Percentiles rank a stretch among this genome's conserved stretches.
These are phyloP conservation scores for Brassica carinata DNA, from an alignment of 345 rosid genomes.

Conservation along the genomic window DNA sequence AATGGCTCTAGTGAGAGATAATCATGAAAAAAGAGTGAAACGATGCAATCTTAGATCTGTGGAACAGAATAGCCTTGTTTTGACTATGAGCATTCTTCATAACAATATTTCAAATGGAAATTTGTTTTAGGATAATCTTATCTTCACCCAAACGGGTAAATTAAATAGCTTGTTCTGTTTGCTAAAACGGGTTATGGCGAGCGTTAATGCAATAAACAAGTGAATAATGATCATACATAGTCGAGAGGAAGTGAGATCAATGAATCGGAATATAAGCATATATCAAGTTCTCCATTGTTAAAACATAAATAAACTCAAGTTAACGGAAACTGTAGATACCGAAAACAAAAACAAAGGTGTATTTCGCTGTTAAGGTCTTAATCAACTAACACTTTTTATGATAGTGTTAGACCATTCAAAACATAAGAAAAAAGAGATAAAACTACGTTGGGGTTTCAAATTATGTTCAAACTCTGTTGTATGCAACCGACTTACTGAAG, in stretches of 20 bases:
- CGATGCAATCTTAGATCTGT: slow-evolving; percentile 18
- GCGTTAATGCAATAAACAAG: background rate
- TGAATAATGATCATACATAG: background rate
- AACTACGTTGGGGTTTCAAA: background rate
- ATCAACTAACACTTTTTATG: slow-evolving; percentile 21
- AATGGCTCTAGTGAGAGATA: background rate
- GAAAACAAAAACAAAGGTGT: background rate
- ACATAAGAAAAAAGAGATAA: slow-evolving; percentile 11
- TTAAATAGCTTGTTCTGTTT: background rate
- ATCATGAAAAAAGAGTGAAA: background rate
- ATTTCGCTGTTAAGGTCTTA: slow-evolving; percentile 20
- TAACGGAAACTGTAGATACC: slow-evolving; percentile 25
- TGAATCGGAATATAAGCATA: slow-evolving; percentile 7
- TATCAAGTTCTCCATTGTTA: slow-evolving; percentile 20
- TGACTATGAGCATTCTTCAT: background rate
- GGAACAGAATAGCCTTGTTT: slow-evolving; percentile 7
- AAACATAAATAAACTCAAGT: slow-evolving; percentile 8
- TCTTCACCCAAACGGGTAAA: background rate
- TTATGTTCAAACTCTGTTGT: slow-evolving; percentile 72
- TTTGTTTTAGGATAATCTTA: background rate
- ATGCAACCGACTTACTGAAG: slow-evolving; percentile 91
- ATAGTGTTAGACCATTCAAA: slow-evolving; percentile 10
- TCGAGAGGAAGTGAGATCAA: background rate
- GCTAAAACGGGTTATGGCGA: background rate
- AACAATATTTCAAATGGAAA: background rate